Percentiles rank a stretch among this genome's conserved stretches.
Evolutionary conservation across 108 stramenopile genomes (phyloP).

Genomic region (Skeletonema menzelii): DNA sequence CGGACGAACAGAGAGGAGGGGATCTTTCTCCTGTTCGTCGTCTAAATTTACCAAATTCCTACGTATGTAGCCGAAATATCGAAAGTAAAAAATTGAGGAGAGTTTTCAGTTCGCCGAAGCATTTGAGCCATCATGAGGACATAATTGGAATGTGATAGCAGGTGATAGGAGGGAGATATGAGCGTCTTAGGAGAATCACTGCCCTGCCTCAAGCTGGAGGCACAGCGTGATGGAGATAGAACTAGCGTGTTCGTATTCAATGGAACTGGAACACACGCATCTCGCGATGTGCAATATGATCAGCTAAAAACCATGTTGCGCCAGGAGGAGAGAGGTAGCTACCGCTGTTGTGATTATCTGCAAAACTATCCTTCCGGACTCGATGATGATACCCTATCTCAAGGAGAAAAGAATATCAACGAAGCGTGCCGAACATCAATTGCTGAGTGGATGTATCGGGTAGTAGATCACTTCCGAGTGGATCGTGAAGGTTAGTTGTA

Average conservation of each 20-base stretch:
- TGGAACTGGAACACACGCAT: background rate
- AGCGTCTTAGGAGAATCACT: conserved; percentile 3
- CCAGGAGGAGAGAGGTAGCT: conserved; percentile 30
- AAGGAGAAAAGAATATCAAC: conserved; percentile 36
- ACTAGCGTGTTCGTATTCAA: background rate
- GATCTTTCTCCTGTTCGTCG: too few relatives aligned
- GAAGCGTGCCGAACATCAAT: conserved; percentile 74
- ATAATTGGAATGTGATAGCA: background rate
- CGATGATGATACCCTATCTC: background rate
- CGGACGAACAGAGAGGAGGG: too few relatives aligned
- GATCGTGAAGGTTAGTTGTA: conserved; percentile 73
- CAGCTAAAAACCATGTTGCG: conserved; percentile 29
- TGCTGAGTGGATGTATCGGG: conserved; percentile 84
- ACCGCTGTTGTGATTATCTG: conserved; percentile 40
- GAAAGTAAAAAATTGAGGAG: too few relatives aligned
- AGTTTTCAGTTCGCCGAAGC: background rate
- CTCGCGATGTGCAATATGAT: conserved; percentile 12
- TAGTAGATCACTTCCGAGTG: conserved; percentile 79
- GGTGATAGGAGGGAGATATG: background rate
- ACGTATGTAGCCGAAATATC: too few relatives aligned
- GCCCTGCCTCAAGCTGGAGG: background rate
- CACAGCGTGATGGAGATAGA: background rate
- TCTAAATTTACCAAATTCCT: background rate
- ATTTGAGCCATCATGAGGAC: background rate
- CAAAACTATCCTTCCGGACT: conserved; percentile 5